These are phyloP conservation scores for Skeletonema costatum DNA, from an alignment of 108 stramenopile genomes.

Conservation along the genomic window DNA sequence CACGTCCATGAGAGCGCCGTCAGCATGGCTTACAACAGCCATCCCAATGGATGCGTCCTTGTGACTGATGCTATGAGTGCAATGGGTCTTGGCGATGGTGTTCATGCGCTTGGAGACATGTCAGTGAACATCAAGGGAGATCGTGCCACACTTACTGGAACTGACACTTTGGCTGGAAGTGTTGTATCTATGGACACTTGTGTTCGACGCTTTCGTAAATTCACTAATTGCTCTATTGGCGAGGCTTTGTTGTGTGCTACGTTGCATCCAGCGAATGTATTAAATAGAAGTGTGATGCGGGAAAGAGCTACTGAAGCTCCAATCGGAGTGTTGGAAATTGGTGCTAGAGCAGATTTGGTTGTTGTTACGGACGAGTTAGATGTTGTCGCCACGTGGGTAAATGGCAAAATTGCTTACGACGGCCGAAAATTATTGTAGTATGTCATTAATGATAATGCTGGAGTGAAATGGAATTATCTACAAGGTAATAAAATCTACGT, in stretches of 20 bases:
- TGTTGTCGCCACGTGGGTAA: conserved; percentile 27
- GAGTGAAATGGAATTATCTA: not conserved
- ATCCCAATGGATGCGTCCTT: conserved; percentile 55
- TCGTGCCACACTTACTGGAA: conserved; percentile 46
- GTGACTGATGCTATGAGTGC: conserved; percentile 71
- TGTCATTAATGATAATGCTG: not conserved
- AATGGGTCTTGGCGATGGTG: conserved; percentile 56
- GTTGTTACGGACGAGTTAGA: conserved; percentile 30
- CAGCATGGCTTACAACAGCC: conserved; percentile 46
- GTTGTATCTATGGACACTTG: conserved; percentile 59
- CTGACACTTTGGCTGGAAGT: conserved; percentile 60
- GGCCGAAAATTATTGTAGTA: not conserved
- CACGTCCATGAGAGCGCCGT: conserved; percentile 55
- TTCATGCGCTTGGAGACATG: conserved; percentile 40
- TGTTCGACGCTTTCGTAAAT: conserved; percentile 42
- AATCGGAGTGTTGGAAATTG: conserved; percentile 34
- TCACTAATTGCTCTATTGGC: conserved; percentile 49
- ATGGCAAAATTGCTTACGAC: conserved; percentile 16
- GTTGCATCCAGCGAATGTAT: conserved; percentile 49
- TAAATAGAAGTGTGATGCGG: conserved; percentile 28
- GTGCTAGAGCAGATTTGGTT: conserved; percentile 33
- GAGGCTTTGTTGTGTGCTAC: conserved; percentile 54
- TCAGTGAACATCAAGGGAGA: conserved; percentile 32
- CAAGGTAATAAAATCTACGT: not conserved
- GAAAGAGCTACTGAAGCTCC: conserved; percentile 2